Evolutionary conservation across 2,329 filamentous ascomycete species (phyloP), one percentile per base, ranked within the genome.

Genomic region (Tolypocladium ovalisporum): DNA sequence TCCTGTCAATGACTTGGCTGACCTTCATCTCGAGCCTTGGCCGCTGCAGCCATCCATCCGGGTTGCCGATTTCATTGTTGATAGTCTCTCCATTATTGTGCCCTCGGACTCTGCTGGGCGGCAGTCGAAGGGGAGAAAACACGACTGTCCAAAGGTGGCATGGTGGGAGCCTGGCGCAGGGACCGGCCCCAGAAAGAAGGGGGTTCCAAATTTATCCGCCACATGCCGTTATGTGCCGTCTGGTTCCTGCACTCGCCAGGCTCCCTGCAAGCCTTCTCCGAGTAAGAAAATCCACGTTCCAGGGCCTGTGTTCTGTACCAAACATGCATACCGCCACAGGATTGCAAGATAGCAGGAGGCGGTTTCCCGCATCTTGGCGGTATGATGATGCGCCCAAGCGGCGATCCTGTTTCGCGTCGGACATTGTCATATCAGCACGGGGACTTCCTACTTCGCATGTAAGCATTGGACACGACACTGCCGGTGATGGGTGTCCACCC

Each of bases 151-250:
- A 3, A 32, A 13, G 47, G 47, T n/a, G 27, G 47, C 27, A 32
- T n/a, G 40, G 47, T 27, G 27, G 29, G 17, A 9, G 7, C 8
- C 17, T 51, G 47, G 47, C 27, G 17, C 27, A 32, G 27, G 27
- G 47, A n/a, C 40, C 49, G 52, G 57, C 61, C 60, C 61, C 61
- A 52, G 58, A 55, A 36, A 55, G 40, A 34, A 49, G 55, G 57
- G 42, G 49, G 44, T 58, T 47, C 58, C 56, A 55, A 60, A 60
- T 54, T 58, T 60, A 57, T 60, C 58, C 60, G 58, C 60, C 58
- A 56, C 57, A 57, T 60, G 55, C 54, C 56, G 55, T 55, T 36
- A 39, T 51, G 56, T 57, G 24, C 19, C 24, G 27, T 27, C 19
- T 27, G 13, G 2, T 36, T 51, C n/a, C n/a, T 19, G n/a, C 13